phyloP scores from a whole-genome alignment of 1,284 basidiomycete genomes.

The Cutaneotrichosporon sp. region DNA sequence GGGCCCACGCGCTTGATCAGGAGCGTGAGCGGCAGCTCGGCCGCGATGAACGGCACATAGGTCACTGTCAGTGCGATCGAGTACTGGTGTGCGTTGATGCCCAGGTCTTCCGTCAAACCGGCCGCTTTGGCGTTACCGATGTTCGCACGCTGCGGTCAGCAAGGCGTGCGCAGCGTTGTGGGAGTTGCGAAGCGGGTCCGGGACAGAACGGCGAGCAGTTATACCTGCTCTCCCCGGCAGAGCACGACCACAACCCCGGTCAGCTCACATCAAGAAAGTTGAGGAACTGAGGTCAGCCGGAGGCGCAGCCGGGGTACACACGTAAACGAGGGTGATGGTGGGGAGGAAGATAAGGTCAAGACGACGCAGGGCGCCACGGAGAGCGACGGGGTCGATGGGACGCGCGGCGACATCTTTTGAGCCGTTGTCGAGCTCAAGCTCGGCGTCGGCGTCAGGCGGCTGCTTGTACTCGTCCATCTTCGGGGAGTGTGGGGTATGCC shows the following conservation, averaged over 20 bases:
- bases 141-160: slow-evolving; percentile 39
- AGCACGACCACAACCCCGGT: too few relatives aligned
- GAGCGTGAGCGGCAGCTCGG: slow-evolving; percentile 28
- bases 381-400: neutral
- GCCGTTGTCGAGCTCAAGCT: too few relatives aligned
- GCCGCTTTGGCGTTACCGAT: slow-evolving; percentile 57
- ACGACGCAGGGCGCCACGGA: slow-evolving; percentile 18
- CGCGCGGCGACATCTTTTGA: too few relatives aligned
- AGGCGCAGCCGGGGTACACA: neutral
- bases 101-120: slow-evolving; percentile 50
- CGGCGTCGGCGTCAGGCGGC: too few relatives aligned
- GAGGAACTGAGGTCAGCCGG: slow-evolving; percentile 11
- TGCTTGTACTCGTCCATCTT: too few relatives aligned
- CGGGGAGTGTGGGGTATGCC: too few relatives aligned
- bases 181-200: neutral
- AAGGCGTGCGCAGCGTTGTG: neutral
- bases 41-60: slow-evolving; percentile 31
- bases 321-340: slow-evolving; percentile 22
- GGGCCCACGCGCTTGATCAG: slow-evolving; percentile 25
- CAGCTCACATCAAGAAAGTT: slow-evolving; percentile 51
- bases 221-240: too few relatives aligned
- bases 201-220: too few relatives aligned
- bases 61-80: slow-evolving; percentile 27
- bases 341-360: slow-evolving; percentile 29
- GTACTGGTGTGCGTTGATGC: slow-evolving; percentile 26